Evolutionary conservation across 1,284 basidiomycete species (phyloP).

Genomic region (Lentinus polychrous): DNA sequence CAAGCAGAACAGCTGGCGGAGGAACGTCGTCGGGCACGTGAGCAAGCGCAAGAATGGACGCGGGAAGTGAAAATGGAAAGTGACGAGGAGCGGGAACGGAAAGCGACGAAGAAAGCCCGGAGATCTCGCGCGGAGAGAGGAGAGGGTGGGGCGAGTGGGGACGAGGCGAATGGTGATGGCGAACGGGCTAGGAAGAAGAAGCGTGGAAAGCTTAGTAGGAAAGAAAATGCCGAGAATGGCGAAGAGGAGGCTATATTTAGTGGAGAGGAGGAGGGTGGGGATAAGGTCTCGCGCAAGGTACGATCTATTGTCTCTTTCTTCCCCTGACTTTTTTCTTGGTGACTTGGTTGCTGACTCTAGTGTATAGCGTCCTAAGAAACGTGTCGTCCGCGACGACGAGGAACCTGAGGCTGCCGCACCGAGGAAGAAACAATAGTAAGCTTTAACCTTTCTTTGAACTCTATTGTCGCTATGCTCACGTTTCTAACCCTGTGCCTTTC

Average conservation of each 20-base stretch:
- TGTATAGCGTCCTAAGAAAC: constrained; percentile 56
- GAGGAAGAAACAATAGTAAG: constrained; percentile 72
- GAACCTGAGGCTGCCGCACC: constrained; percentile 44
- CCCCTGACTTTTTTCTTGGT: neutral
- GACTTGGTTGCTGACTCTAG: neutral
- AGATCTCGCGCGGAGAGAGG: constrained; percentile 30
- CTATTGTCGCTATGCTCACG: neutral
- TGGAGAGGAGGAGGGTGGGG: constrained; percentile 54
- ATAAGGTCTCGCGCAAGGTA: constrained; percentile 64
- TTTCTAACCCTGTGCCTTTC: too few relatives aligned
- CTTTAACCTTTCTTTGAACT: neutral
- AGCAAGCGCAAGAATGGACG: constrained; percentile 75
- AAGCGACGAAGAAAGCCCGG: constrained; percentile 51
- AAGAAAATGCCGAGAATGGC: constrained; percentile 18
- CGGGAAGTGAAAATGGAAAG: constrained; percentile 59
- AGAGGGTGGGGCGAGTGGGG: constrained; percentile 41
- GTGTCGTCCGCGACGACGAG: constrained; percentile 69
- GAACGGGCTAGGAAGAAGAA: constrained; percentile 27
- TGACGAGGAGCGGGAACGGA: constrained; percentile 70
- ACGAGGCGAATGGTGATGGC: constrained; percentile 32
- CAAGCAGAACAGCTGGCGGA: constrained; percentile 70
- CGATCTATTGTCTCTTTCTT: constrained; percentile 11
- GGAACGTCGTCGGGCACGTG: constrained; percentile 66
- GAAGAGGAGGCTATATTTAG: constrained; percentile 59
- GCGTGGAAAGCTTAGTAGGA: constrained; percentile 22